Evolutionary conservation across 2,329 filamentous ascomycete genomes (phyloP).

Genomic region (Botryotinia narcissicola): DNA sequence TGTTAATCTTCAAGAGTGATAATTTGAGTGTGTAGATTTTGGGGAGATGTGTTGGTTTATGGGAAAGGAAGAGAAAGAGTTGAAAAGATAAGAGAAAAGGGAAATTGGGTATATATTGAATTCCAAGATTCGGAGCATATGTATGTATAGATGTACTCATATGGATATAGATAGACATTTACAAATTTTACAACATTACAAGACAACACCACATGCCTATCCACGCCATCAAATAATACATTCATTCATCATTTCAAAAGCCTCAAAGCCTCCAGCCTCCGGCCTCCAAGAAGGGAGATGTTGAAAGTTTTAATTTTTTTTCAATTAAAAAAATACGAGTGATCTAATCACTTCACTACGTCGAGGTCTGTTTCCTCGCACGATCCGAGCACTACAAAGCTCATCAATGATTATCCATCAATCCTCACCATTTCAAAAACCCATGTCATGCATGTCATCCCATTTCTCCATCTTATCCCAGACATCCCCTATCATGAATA

Average conservation of each 20-base stretch:
- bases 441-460: background rate
- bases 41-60: background rate
- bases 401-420: slow-evolving; percentile 5
- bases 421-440: background rate
- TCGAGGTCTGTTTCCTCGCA: background rate
- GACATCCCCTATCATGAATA: background rate
- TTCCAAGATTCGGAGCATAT: background rate
- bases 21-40: slow-evolving; percentile 53
- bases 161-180: background rate
- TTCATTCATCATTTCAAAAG: background rate
- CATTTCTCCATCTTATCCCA: slow-evolving; percentile 10
- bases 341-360: background rate
- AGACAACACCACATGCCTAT: background rate
- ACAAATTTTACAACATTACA: background rate
- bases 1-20: slow-evolving; percentile 87
- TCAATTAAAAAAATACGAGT: slow-evolving; percentile 8
- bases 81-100: too few species aligned
- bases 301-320: slow-evolving; percentile 10
- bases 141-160: background rate
- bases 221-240: background rate
- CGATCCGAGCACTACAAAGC: slow-evolving; percentile 7
- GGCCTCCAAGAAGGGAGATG: background rate
- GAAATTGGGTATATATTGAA: background rate
- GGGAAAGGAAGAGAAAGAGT: background rate
- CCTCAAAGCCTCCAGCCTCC: background rate